Evolutionary conservation across 2,329 filamentous ascomycete species (phyloP).

Genomic region (Didymella pinodella): DNA sequence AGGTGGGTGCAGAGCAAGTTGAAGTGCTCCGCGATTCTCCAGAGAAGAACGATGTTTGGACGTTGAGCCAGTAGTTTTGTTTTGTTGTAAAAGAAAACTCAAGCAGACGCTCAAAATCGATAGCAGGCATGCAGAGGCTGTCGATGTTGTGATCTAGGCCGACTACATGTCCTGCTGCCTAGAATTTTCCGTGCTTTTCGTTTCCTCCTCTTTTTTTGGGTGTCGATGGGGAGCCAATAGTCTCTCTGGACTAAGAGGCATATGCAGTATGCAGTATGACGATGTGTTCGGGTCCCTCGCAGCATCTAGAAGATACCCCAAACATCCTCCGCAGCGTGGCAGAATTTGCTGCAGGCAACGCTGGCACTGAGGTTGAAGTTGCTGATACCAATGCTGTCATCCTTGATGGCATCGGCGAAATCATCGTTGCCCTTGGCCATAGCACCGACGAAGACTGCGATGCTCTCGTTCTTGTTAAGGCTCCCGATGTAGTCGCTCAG

Average conservation of each 20-base stretch:
- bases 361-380: constrained; percentile 97
- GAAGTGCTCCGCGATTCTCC: constrained; percentile 63
- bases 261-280: constrained; percentile 38
- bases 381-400: constrained; percentile 98
- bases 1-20: constrained; percentile 63
- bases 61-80: constrained; percentile 77
- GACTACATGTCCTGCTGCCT: constrained; percentile 45
- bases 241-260: constrained; percentile 35
- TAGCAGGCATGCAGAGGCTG: constrained; percentile 57
- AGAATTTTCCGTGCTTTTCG: constrained; percentile 38
- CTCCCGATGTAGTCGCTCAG: constrained; percentile 88
- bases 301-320: constrained; percentile 84
- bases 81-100: constrained; percentile 84
- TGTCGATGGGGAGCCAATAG: constrained; percentile 34
- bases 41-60: constrained; percentile 65
- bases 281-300: constrained; percentile 7
- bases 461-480: constrained; percentile 83
- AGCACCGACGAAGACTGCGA: constrained; percentile 96
- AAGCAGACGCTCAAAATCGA: constrained; percentile 69
- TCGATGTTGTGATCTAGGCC: constrained; percentile 77
- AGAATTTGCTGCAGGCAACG: constrained; percentile 99
- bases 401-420: constrained; percentile 92
- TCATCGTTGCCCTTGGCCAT: constrained; percentile 98
- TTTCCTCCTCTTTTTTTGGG: constrained; percentile 27
- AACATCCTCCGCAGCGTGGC: constrained; percentile 94